Base-by-base conservation (phyloP, 2,329 filamentous ascomycete species). In the Cordyceps cateniannulata region DNA sequence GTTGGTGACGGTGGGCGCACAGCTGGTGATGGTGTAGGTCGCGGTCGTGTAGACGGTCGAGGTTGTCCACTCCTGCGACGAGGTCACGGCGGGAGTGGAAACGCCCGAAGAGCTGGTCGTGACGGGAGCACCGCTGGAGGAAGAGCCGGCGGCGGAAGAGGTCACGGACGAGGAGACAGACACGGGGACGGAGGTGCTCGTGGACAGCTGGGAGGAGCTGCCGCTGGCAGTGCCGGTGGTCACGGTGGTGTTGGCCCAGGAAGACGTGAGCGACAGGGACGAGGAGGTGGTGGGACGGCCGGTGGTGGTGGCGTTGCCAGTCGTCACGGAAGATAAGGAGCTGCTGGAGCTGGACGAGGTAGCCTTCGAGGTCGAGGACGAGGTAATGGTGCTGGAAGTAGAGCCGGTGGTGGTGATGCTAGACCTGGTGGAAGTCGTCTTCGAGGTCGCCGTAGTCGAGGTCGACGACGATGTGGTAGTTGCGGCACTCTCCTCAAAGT, bases 11-110 rank as follows among this genome's bases (percentile, higher is more conserved):
- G 62, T 64, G 35, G 70, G 66, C 48, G 69, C 62, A 60, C 72
- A 75, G 57, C 68, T 60, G 16, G 69, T 70, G 61, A 75, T 65
- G 45, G 71, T 72, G 66, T 69, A 71, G 14, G 56, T 55, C 8
- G 62, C 63, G 22, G 68, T 71, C 52, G 66, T 66, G 65, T 67
- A 71, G 38, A 73, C 66, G 18, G 69, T 69, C 14, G 68, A 69
- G 47, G 71, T 72, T 42, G 63, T 64, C 52, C 64, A 56, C 35
- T 51, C 42, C 24, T 42, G 29, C 9, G 56, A 47, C 6, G 52
- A 50, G n/a, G 42, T 49, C 24, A 29, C 18, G 7, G 27, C 25
- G 8, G 55, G 32, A 22, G 10, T 16, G 40, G 55, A 40, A 27
- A 27, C 25, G 24, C 10, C 32, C 8, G 53, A n/a, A 18, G 42